Conservation (phyloP, 2,329 filamentous ascomycete genomes). For the Xylaria sp. region DNA sequence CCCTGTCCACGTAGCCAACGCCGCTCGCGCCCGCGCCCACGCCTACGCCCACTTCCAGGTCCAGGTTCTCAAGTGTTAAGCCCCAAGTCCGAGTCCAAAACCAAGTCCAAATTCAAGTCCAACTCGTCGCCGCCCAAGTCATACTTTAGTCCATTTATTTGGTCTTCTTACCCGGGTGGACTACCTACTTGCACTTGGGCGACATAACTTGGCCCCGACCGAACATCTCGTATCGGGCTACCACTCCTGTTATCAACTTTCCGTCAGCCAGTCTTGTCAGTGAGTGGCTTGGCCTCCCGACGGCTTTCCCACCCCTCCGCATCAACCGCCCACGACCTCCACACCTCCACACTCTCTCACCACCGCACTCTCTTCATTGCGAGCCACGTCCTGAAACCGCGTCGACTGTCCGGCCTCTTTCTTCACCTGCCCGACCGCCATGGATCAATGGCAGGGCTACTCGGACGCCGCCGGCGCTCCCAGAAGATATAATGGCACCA, state of each 20-base stretch:
- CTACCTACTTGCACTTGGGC: slow-evolving; percentile 16
- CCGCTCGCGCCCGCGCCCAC: slow-evolving; percentile 3
- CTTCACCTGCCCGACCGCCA: slow-evolving; percentile 48
- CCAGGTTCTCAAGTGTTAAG: slow-evolving; percentile 8
- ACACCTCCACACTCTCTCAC: slow-evolving; percentile 33
- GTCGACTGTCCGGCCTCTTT: slow-evolving; percentile 20
- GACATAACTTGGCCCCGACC: slow-evolving; percentile 29
- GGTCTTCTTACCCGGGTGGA: not conserved
- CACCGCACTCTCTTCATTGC: slow-evolving; percentile 30
- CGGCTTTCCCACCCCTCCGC: slow-evolving; percentile 35
- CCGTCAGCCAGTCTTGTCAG: slow-evolving; percentile 17
- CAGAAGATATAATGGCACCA: slow-evolving; percentile 64
- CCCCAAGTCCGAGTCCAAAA: not conserved
- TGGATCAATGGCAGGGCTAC: slow-evolving; percentile 77
- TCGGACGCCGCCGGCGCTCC: slow-evolving; percentile 70
- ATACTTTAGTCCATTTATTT: not conserved
- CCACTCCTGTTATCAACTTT: slow-evolving; percentile 19
- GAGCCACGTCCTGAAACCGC: slow-evolving; percentile 25
- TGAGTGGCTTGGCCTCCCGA: slow-evolving; percentile 22
- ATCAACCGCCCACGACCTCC: slow-evolving; percentile 32
- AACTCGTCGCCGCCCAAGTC: slow-evolving; percentile 12
- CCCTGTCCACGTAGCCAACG: slow-evolving; percentile 40
- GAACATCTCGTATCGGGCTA: slow-evolving; percentile 39
- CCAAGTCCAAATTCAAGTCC: slow-evolving; percentile 4
- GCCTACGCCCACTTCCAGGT: slow-evolving; percentile 4